phyloP scores from a whole-genome alignment of 2,329 filamentous ascomycete genomes.

The Alternaria panax region DNA sequence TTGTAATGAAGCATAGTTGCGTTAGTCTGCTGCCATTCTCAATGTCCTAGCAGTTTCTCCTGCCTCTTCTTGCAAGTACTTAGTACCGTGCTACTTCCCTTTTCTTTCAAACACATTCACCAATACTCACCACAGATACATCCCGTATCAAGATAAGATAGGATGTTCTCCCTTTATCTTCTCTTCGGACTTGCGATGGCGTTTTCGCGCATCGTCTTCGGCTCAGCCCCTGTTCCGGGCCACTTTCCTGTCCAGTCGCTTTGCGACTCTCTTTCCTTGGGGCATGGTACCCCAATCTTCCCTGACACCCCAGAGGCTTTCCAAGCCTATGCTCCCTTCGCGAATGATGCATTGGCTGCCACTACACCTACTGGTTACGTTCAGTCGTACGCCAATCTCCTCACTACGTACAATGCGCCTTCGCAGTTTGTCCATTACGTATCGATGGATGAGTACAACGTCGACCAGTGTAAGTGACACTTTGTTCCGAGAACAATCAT shows the following conservation, averaged over 20 bases:
- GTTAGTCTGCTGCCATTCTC: not conserved
- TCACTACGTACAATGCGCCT: conserved; percentile 14
- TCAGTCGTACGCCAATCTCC: conserved; percentile 23
- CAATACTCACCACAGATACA: not conserved
- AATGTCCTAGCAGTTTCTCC: not conserved
- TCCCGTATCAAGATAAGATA: not conserved
- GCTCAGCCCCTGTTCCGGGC: not conserved
- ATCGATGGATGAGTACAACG: conserved; percentile 16
- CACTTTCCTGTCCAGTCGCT: not conserved
- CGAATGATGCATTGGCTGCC: conserved; percentile 17
- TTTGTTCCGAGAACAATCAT: not conserved
- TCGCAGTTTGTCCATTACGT: conserved; percentile 21
- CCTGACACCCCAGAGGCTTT: conserved; percentile 26
- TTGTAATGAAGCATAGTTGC: not conserved
- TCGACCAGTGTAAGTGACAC: conserved; percentile 14
- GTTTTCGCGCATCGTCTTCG: not conserved
- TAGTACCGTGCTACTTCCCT: not conserved
- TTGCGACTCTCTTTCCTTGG: conserved; percentile 1
- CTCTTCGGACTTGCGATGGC: not conserved
- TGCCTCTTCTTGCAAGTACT: not conserved
- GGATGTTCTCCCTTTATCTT: not conserved
- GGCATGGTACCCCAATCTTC: conserved; percentile 4
- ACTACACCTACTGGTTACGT: conserved; percentile 24
- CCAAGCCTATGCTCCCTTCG: conserved; percentile 13
- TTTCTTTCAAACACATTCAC: not conserved